These are phyloP conservation scores for Blastobotrys arbuscula DNA, from an alignment of 1,139 yeast species.

Conservation along the genomic window DNA sequence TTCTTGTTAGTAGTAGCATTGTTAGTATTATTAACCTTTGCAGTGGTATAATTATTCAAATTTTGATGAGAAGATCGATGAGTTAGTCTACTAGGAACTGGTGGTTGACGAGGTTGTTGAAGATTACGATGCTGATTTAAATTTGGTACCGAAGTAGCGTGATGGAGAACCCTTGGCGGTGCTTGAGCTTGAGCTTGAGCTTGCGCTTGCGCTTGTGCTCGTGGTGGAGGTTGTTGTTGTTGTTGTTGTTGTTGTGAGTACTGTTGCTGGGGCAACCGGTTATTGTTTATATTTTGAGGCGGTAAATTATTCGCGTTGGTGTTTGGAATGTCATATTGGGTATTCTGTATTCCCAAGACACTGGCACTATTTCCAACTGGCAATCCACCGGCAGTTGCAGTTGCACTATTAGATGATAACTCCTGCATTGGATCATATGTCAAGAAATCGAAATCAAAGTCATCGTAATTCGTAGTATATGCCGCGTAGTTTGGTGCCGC, in stretches of 20 bases:
- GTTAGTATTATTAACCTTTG: neutral
- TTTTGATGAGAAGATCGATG: neutral
- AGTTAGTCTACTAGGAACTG: neutral
- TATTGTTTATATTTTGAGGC: neutral
- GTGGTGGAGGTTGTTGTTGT: neutral
- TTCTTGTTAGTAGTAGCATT: neutral
- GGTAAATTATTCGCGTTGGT: neutral
- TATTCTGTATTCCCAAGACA: neutral
- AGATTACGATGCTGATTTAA: neutral
- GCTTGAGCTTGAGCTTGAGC: neutral
- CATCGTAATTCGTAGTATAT: conserved; percentile 3
- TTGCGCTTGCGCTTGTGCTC: neutral
- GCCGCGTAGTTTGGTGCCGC: neutral
- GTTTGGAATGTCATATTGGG: neutral
- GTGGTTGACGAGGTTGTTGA: neutral
- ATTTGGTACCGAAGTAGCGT: neutral
- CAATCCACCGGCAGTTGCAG: neutral
- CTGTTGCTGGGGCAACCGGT: conserved; percentile 11
- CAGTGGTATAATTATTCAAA: neutral
- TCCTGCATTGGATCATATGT: neutral
- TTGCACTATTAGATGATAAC: neutral
- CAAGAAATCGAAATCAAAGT: conserved; percentile 3
- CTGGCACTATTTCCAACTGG: neutral
- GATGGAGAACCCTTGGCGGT: neutral
- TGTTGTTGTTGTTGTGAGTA: neutral